Base-by-base conservation (phyloP, 2,329 filamentous ascomycete genomes). In the Byssoonygena ceratinophila region DNA sequence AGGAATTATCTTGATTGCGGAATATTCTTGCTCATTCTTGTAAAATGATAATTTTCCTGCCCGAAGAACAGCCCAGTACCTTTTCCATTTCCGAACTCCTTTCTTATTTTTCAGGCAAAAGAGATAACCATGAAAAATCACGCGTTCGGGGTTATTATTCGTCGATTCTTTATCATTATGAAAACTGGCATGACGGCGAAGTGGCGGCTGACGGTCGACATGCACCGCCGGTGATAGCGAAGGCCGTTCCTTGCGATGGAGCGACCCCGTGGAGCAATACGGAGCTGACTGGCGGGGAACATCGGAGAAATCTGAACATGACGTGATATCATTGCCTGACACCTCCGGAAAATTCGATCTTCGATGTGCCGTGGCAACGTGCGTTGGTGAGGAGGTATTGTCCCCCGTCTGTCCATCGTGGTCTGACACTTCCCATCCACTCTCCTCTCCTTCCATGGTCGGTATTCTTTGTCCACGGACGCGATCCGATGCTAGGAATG, bases 111-210 rank as follows among this genome's bases (percentile, higher is more conserved):
- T 88, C 53, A 96, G 78, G 56, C 88, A 82, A 67, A 87, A 85
- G 29, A 97, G 79, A 76, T 88, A 90, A 48, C 91, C 90, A 65
- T 97, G 89, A 78, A 87, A 95, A 41, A 97, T 79, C n/a, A 97
- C 84, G 23, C 90, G 84, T 66, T 95, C 90, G 0, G 84, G 82
- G 57, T 92, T 87, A 51, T 84, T 76, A 37, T 74, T 59, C 18
- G 54, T 72, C 71, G 58, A 74, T 37, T 69, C 71, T 25, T 70
- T 53, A 27, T 71, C 80, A 60, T 82, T 84, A 48, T 77, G 68
- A 61, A 87, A 83, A 65, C 80, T 85, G 7, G 74, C 64, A 50
- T 83, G 85, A 43, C 79, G 75, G n/a, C 63, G 61, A 7, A 64
- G 56, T 1, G 67, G 61, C 20, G 67, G 61, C 36, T 67, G 64